Percentiles rank a stretch among this genome's conserved stretches.
These are phyloP conservation scores for Brassica balearica DNA, from an alignment of 441 rosid genomes.

Conservation along the genomic window DNA sequence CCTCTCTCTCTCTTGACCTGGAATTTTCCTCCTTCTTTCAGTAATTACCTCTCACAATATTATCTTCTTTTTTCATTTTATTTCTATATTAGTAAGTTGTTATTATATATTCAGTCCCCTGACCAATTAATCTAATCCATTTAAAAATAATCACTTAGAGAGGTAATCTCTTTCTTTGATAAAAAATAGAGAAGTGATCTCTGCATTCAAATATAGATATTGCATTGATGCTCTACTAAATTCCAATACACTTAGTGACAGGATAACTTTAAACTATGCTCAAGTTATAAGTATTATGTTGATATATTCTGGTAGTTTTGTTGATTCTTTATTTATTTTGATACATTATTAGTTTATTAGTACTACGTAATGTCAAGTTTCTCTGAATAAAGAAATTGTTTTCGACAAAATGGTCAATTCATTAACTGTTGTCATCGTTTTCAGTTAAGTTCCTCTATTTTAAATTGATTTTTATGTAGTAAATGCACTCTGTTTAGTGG, in stretches of 20 bases:
- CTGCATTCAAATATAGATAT: not conserved
- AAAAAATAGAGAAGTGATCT: no score
- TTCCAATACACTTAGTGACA: not conserved
- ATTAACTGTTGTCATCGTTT: constrained; percentile 22
- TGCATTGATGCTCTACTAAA: not conserved
- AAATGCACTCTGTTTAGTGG: constrained; percentile 37
- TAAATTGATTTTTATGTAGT: constrained; percentile 17
- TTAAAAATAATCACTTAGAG: not conserved
- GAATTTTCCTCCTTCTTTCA: constrained; percentile 29
- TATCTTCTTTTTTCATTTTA: not conserved
- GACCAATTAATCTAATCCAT: not conserved
- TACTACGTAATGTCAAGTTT: constrained; percentile 4
- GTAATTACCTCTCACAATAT: not conserved
- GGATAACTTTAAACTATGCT: not conserved
- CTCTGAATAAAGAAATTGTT: not conserved
- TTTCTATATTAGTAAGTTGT: not conserved
- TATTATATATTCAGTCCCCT: not conserved
- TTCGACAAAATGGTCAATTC: constrained; percentile 18
- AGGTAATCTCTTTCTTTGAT: not conserved
- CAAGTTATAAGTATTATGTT: not conserved
- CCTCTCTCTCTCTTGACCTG: constrained; percentile 31
- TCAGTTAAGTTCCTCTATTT: constrained; percentile 28
- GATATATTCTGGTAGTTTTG: not conserved
- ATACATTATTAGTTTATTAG: not conserved
- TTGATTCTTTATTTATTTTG: not conserved